Evolutionary conservation across 2,329 filamentous ascomycete species (phyloP).

Genomic region (Fusarium bactridioides): DNA sequence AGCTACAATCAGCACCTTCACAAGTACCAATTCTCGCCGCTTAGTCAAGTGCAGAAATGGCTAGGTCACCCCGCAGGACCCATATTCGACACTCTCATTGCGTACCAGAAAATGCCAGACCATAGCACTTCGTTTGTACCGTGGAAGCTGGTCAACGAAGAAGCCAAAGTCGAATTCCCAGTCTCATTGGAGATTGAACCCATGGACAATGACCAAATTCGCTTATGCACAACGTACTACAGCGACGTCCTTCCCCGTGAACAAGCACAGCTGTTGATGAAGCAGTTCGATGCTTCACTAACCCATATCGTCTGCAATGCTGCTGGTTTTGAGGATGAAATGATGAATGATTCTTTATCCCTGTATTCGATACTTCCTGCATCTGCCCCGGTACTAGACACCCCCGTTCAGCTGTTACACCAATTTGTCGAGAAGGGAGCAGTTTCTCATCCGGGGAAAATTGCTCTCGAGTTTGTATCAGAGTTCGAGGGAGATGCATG

Average conservation of each 20-base stretch:
- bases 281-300: constrained; percentile 77
- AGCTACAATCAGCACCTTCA: constrained; percentile 69
- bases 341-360: constrained; percentile 43
- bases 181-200: constrained; percentile 83
- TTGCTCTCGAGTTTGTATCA: constrained; percentile 79
- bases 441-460: constrained; percentile 60
- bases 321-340: constrained; percentile 50
- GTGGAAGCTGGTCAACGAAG: constrained; percentile 72
- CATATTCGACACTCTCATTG: constrained; percentile 86
- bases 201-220: constrained; percentile 53
- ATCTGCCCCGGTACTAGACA: constrained; percentile 62
- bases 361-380: constrained; percentile 74
- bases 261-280: constrained; percentile 72
- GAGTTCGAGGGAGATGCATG: constrained; percentile 57
- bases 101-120: constrained; percentile 72
- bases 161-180: constrained; percentile 77
- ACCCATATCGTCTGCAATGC: constrained; percentile 62
- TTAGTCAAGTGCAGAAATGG: constrained; percentile 77
- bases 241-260: constrained; percentile 69
- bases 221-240: constrained; percentile 72
- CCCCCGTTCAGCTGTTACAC: constrained; percentile 71
- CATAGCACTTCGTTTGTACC: constrained; percentile 39
- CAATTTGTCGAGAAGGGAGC: constrained; percentile 78
- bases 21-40: constrained; percentile 74
- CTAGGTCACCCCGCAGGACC: constrained; percentile 69